phyloP scores from a whole-genome alignment of 495 filamentous ascomycete genomes.

The Daldinia caldariorum region DNA sequence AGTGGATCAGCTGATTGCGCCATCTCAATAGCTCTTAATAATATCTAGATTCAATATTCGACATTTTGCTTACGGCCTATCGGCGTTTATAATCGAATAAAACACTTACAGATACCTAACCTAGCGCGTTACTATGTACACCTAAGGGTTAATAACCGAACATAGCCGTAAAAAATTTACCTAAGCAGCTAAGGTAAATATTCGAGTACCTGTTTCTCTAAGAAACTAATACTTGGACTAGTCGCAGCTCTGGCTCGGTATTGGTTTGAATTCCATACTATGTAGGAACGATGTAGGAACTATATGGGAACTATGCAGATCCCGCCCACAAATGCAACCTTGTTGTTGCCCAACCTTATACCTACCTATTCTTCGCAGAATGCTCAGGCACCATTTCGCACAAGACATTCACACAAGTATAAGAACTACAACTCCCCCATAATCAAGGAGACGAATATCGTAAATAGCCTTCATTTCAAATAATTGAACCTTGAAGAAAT shows the following conservation, averaged over 20 bases:
- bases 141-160: no score
- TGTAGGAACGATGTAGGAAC: no score
- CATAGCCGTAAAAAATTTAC: no score
- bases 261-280: conserved; percentile 47
- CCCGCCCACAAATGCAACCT: conserved; percentile 24
- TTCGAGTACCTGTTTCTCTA: no score
- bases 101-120: no score
- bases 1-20: not conserved
- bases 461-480: not conserved
- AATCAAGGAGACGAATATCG: not conserved
- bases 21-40: not conserved
- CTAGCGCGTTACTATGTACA: no score
- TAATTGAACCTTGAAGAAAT: conserved; percentile 22
- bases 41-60: not conserved
- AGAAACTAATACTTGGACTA: no score
- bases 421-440: conserved; percentile 29
- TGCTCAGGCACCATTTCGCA: conserved; percentile 23
- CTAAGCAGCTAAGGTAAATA: no score
- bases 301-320: no score
- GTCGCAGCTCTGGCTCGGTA: not conserved
- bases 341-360: conserved; percentile 37
- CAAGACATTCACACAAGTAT: conserved; percentile 25
- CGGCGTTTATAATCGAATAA: no score
- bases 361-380: not conserved
- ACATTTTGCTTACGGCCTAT: not conserved